Evolutionary conservation across 345 rosid genomes (phyloP).

Genomic region (Gossypium longicalyx): DNA sequence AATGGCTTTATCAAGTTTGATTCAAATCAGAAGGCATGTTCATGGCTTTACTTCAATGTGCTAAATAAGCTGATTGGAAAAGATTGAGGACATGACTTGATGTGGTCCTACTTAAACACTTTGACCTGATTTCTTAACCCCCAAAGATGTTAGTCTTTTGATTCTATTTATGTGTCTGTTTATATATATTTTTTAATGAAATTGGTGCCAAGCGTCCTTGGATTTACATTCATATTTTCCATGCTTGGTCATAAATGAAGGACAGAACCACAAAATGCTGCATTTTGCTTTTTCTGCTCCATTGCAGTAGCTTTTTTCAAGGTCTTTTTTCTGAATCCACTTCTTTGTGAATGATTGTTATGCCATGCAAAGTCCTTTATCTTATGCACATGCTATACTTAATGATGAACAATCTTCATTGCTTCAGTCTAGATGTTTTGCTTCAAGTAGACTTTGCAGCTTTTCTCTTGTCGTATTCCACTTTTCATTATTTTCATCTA

Average conservation of each 20-base stretch:
- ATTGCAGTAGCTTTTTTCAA: neutral
- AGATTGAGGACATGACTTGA: no score
- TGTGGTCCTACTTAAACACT: neutral
- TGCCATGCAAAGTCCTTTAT: neutral
- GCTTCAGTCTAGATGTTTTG: neutral
- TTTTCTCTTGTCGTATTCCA: neutral
- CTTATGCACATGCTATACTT: neutral
- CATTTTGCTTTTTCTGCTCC: slow-evolving; percentile 3
- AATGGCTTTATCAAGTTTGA: neutral
- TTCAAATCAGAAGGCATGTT: no score
- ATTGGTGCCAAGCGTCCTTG: neutral
- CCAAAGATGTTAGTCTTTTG: neutral
- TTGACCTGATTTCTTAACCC: neutral
- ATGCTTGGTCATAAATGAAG: neutral
- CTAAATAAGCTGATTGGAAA: no score
- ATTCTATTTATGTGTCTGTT: neutral
- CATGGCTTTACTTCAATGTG: no score
- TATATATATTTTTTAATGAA: neutral
- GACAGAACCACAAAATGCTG: neutral
- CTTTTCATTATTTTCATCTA: neutral
- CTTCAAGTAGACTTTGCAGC: slow-evolving; percentile 5
- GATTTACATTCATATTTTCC: neutral
- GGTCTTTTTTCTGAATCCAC: neutral
- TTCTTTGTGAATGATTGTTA: neutral
- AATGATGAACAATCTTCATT: neutral